A percentile compares a stretch with the other conserved stretches of the same genome.
Conservation (phyloP, 2,329 filamentous ascomycete genomes). For the Aspergillus udagawae region DNA sequence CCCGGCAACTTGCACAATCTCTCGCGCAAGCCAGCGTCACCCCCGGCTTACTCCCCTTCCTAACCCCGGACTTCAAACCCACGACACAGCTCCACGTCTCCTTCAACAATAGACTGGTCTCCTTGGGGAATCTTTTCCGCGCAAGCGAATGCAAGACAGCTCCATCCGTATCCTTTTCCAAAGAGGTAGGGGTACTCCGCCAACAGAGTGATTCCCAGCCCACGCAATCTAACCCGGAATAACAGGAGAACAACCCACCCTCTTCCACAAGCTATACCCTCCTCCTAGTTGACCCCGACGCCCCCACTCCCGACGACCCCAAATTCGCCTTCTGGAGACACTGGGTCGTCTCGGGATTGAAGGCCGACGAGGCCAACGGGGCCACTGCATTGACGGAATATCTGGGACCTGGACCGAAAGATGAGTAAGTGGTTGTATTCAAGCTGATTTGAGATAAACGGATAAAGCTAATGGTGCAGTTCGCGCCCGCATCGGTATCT, state of each 20-base stretch:
- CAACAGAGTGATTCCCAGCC: too few relatives aligned
- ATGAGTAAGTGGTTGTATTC: constrained; percentile 10
- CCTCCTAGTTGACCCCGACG: constrained; percentile 13
- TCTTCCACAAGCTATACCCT: constrained; percentile 7
- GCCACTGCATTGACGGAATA: constrained; percentile 9
- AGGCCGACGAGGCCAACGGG: not conserved
- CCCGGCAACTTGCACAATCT: not conserved
- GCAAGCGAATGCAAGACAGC: constrained; percentile 12
- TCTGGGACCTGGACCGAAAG: constrained; percentile 15
- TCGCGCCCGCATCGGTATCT: constrained; percentile 13
- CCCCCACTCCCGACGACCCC: constrained; percentile 14
- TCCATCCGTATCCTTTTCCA: constrained; percentile 4
- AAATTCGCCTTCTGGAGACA: constrained; percentile 18
- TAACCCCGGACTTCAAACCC: constrained; percentile 8
- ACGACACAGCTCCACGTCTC: constrained; percentile 2
- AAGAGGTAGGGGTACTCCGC: constrained; percentile 2
- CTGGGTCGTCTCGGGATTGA: constrained; percentile 13
- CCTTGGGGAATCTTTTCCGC: constrained; percentile 10
- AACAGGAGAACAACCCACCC: not conserved
- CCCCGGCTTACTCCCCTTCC: constrained; percentile 1
- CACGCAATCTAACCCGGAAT: not conserved
- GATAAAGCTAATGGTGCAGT: not conserved
- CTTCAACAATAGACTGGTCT: constrained; percentile 5
- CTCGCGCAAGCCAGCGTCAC: not conserved
- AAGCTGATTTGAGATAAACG: accelerated